A percentile compares a stretch with the other conserved stretches of the same genome.
phyloP scores from a whole-genome alignment of 306 rosid genomes.

The Prunus kanzakura region DNA sequence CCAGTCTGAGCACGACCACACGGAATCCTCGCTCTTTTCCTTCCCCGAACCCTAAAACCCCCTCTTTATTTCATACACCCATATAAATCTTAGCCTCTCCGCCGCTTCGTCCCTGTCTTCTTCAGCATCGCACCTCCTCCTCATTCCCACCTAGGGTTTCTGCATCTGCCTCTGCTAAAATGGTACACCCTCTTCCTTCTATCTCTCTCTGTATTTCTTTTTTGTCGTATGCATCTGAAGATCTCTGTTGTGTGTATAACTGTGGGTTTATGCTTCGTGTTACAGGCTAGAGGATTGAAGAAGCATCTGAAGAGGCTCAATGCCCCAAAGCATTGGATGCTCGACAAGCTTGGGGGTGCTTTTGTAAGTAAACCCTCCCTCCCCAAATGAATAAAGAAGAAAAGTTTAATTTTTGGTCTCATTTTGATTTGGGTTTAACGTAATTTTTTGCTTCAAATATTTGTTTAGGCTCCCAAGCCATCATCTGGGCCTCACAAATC shows the following conservation, averaged over 20 bases:
- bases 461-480: slow-evolving; percentile 74
- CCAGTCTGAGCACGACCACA: neutral
- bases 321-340: slow-evolving; percentile 79
- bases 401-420: neutral
- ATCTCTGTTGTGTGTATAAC: neutral
- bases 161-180: slow-evolving; percentile 1
- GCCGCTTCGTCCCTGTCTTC: slow-evolving; percentile 12
- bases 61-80: neutral
- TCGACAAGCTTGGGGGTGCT: slow-evolving; percentile 82
- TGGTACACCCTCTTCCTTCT: slow-evolving; percentile 5
- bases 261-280: neutral
- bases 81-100: slow-evolving; percentile 12
- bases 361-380: slow-evolving; percentile 50
- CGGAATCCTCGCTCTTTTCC: neutral
- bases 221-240: neutral
- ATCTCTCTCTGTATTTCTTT: neutral
- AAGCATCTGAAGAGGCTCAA: slow-evolving; percentile 74
- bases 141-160: slow-evolving; percentile 1
- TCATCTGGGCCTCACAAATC: slow-evolving; percentile 94
- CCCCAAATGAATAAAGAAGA: neutral
- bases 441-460: neutral
- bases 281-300: slow-evolving; percentile 82
- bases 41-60: slow-evolving; percentile 23
- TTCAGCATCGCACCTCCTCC: neutral
- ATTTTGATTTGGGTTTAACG: neutral